Evolutionary conservation across 2,329 filamentous ascomycete genomes (phyloP), one percentile per base, ranked within the genome.

Genomic region (Penicillium italicum): DNA sequence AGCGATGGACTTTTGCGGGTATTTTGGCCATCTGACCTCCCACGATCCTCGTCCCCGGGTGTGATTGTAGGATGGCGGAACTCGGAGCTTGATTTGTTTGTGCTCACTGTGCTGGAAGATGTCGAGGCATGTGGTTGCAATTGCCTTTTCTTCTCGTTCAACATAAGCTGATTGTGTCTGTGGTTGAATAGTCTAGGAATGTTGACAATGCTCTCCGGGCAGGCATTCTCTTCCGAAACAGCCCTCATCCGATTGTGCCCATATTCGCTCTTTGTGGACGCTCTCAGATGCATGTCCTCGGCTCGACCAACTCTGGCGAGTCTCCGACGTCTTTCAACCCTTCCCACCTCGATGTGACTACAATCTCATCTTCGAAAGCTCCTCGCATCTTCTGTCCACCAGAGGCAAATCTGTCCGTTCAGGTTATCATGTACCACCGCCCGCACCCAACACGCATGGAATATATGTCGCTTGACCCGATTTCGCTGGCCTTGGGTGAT

Each of bases 31-130:
- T 89, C 89, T 69, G 92, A 96, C 77, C 85, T 90, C 69, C 82
- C 84, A 52, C 82, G 81, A 73, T 89, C 87, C 53, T 83, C 85
- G 64, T 80, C 84, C 55, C 85, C 90, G 40, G 94, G 93, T 42
- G 89, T 97, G 58, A 85, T 99, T 62, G 89, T 99, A 44, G 94
- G 94, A 69, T 99, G 93, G 91, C 86, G 89, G 68, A 99, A 99
- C 74, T 97, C 93, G 36, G 87, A 88, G 45, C 79, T 91, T 50
- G 94, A 99, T 74, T 80, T 97, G 44, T 89, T 97, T 67, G 92
- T 97, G 36, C 86, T 97, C 47, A 87, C 91, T 26, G 84, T 97
- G 44, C 78, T 99, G 59, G 90, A 96, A 69, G 89, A 94, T 77
- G 91, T 96, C 36, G 91, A 97, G 78, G 90, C 95, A 68, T 72